These are phyloP conservation scores for Plasmodium vinckei DNA, from an alignment of 169 alveolate species.

Conservation along the genomic window DNA sequence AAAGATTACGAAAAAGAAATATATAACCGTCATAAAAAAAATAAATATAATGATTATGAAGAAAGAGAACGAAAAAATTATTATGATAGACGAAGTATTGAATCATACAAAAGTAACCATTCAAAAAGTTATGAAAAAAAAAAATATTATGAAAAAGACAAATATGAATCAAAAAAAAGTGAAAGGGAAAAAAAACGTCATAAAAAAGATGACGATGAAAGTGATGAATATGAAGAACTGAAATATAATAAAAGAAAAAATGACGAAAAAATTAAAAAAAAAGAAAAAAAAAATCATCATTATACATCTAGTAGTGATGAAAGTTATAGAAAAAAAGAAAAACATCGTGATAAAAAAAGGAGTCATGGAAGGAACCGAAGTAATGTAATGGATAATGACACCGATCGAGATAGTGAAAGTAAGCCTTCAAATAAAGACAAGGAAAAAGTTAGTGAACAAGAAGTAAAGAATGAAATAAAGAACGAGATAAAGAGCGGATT, in stretches of 20 bases:
- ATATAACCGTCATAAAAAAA: not conserved
- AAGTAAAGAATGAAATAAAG: not conserved
- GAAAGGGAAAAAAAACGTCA: slow-evolving; percentile 27
- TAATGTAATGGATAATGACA: not conserved
- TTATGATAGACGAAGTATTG: slow-evolving; percentile 30
- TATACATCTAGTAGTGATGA: slow-evolving; percentile 4
- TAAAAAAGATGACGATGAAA: not conserved
- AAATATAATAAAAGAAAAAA: not conserved
- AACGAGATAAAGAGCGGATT: not conserved
- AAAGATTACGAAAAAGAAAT: slow-evolving; percentile 6
- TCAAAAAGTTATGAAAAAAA: slow-evolving; percentile 25
- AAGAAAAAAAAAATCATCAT: not conserved
- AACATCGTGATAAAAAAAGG: not conserved
- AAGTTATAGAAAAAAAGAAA: not conserved
- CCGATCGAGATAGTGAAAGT: not conserved
- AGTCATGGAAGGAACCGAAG: not conserved
- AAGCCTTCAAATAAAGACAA: not conserved
- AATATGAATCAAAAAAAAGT: slow-evolving; percentile 18
- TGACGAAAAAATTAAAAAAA: not conserved
- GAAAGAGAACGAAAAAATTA: slow-evolving; percentile 24
- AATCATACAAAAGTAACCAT: slow-evolving; percentile 21
- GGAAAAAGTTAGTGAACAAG: not conserved
- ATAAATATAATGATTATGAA: not conserved
- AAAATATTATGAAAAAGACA: slow-evolving; percentile 24
- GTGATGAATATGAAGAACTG: slow-evolving; percentile 5